A percentile compares a stretch with the other conserved stretches of the same genome.
Conservation (phyloP, 495 filamentous ascomycete species). For the Hypomontagnella submonticulosa region DNA sequence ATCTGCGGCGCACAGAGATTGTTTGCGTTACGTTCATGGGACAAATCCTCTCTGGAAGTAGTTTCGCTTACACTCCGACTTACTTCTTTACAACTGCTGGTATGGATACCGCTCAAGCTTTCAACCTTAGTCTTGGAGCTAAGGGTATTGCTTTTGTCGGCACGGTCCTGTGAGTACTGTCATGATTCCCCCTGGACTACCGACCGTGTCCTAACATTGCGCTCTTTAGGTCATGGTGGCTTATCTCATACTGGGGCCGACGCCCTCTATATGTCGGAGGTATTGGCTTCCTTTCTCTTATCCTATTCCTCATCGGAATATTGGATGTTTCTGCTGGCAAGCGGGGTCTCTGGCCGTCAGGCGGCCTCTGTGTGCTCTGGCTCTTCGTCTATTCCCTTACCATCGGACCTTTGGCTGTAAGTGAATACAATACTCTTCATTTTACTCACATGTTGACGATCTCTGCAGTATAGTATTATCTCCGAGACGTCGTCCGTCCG, state of each 20-base stretch:
- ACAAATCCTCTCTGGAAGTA: constrained; percentile 72
- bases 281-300: constrained; percentile 46
- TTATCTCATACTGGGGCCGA: constrained; percentile 58
- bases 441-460: constrained; percentile 36
- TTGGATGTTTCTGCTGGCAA: constrained; percentile 41
- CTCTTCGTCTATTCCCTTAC: constrained; percentile 53
- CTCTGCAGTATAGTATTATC: constrained; percentile 59
- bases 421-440: constrained; percentile 34
- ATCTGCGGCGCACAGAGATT: constrained; percentile 73
- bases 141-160: constrained; percentile 59
- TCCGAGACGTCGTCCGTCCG: constrained; percentile 62
- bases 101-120: constrained; percentile 61
- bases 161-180: constrained; percentile 49
- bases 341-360: constrained; percentile 41
- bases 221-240: constrained; percentile 57
- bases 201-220: constrained; percentile 34
- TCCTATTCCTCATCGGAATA: constrained; percentile 52
- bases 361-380: constrained; percentile 57
- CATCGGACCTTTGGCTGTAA: constrained; percentile 55
- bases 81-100: constrained; percentile 76
- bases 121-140: constrained; percentile 49
- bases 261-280: constrained; percentile 61
- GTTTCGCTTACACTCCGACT: constrained; percentile 73
- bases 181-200: constrained; percentile 44
- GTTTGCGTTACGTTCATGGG: constrained; percentile 72